Percentiles rank a stretch among this genome's conserved stretches.
These are phyloP conservation scores for Penicillium sp. DNA, from an alignment of 2,329 filamentous ascomycete genomes.

Conservation along the genomic window DNA sequence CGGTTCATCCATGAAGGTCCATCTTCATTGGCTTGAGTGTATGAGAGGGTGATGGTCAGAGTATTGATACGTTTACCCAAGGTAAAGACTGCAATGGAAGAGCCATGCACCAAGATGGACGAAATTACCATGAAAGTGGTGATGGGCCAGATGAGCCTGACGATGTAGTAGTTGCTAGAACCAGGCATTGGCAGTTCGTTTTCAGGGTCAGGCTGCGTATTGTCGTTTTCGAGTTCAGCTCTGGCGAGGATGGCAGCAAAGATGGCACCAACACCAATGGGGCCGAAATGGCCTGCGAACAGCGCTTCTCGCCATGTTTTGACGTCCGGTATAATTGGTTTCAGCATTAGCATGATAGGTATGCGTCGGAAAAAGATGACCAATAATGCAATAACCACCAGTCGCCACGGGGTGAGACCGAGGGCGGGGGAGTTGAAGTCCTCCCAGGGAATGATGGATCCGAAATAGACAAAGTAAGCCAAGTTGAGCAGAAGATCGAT, in stretches of 20 bases:
- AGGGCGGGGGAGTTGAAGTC: constrained; percentile 76
- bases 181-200: constrained; percentile 56
- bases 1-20: constrained; percentile 94
- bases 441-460: constrained; percentile 94
- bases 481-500: constrained; percentile 96
- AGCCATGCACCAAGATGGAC: constrained; percentile 94
- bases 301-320: constrained; percentile 97
- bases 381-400: constrained; percentile 90
- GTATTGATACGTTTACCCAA: constrained; percentile 98
- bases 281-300: constrained; percentile 96
- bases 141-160: constrained; percentile 92
- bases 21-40: constrained; percentile 85
- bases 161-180: constrained; percentile 67
- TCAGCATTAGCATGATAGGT: constrained; percentile 87
- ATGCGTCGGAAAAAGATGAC: constrained; percentile 96
- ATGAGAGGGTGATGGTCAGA: constrained; percentile 90
- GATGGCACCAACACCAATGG: constrained; percentile 94
- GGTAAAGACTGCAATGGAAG: constrained; percentile 97
- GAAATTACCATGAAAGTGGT: constrained; percentile 90
- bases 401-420: constrained; percentile 80
- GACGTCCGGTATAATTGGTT: constrained; percentile 91
- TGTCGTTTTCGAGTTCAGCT: constrained; percentile 80
- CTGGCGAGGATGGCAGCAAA: constrained; percentile 91
- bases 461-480: constrained; percentile 97
- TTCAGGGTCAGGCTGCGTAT: constrained; percentile 70